These are phyloP conservation scores for Acanthamoeba castellanii DNA, from an alignment of 208 protist genomes.

Conservation along the genomic window DNA sequence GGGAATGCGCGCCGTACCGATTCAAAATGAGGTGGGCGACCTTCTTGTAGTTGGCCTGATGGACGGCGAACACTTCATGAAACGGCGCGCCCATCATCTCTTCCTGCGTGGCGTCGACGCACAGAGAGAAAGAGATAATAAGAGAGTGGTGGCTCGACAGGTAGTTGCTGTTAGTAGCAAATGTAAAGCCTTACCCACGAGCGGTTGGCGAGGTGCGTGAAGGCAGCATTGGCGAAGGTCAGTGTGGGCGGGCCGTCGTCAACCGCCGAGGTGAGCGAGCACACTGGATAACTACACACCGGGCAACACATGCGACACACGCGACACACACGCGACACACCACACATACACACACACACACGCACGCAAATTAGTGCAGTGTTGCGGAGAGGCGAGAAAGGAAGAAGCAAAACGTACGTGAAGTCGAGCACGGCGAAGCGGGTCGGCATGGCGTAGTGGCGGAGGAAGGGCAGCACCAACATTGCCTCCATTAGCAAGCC, in stretches of 20 bases:
- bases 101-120: not conserved
- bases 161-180: not conserved
- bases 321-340: too few species aligned
- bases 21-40: not conserved
- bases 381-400: too few species aligned
- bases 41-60: slow-evolving; percentile 42
- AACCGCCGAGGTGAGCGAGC: not conserved
- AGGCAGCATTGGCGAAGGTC: not conserved
- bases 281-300: not conserved
- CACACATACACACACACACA: not conserved
- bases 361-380: not conserved
- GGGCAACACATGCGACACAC: too few species aligned
- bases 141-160: not conserved
- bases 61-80: not conserved
- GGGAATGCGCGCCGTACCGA: not conserved
- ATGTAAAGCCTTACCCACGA: not conserved
- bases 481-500: not conserved
- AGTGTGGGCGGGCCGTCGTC: not conserved
- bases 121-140: too few species aligned
- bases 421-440: not conserved
- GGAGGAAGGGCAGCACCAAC: slow-evolving; percentile 4
- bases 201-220: not conserved
- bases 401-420: not conserved
- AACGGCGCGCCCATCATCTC: not conserved
- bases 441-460: not conserved